A percentile compares a stretch with the other conserved stretches of the same genome.
These are phyloP conservation scores for Spinellus fusiger DNA, from an alignment of 192 early-diverging fungal species.

Conservation along the genomic window DNA sequence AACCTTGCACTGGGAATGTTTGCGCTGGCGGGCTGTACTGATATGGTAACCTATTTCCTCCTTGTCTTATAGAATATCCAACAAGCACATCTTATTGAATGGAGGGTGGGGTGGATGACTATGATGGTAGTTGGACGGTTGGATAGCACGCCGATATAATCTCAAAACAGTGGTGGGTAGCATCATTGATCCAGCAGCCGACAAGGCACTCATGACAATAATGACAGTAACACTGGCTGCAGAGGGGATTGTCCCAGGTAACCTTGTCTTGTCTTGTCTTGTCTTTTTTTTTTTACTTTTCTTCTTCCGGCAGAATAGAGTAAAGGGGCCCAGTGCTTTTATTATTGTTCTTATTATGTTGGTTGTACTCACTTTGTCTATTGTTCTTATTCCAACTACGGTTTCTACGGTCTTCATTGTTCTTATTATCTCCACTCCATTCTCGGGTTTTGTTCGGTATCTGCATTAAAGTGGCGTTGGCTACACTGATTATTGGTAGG, in stretches of 20 bases:
- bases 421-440: too few relatives aligned
- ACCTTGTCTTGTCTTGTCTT: neutral
- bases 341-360: neutral
- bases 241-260: conserved; percentile 68
- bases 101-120: neutral
- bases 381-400: neutral
- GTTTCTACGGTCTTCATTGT: too few relatives aligned
- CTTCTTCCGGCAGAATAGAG: neutral
- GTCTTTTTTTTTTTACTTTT: neutral
- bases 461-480: conserved; percentile 52
- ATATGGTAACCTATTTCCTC: conserved; percentile 46
- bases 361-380: conserved; percentile 6
- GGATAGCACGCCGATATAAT: conserved; percentile 81
- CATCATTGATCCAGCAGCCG: conserved; percentile 89
- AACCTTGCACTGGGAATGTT: conserved; percentile 67
- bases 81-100: neutral
- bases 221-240: conserved; percentile 73
- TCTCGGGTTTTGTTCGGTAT: too few relatives aligned
- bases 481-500: conserved; percentile 76
- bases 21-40: conserved; percentile 77
- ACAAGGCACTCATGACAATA: conserved; percentile 90
- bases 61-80: neutral
- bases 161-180: conserved; percentile 83
- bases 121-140: conserved; percentile 63
- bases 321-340: too few relatives aligned